phyloP scores from a whole-genome alignment of 176 grass and related monocot species.

The Hordeum vulgare region MorexV3_pseudomolecules_assembly NC_058521.1:542091212-542091711 shows the following conservation, averaged over 20 bases:
- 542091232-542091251: not conserved
- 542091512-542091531: not conserved
- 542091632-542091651: not conserved
- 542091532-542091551: not conserved
- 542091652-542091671: not conserved
- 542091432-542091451: not conserved
- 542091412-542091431: not conserved
- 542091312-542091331: not conserved
- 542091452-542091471: not conserved
- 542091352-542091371: not conserved
- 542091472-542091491: not conserved
- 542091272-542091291: not conserved
- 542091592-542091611: not conserved
- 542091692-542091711: not conserved
- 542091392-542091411: not conserved
- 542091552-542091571: not conserved
- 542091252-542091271: not conserved
- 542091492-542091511: not conserved
- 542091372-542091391: not conserved
- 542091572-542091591: not conserved
- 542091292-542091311: not conserved
- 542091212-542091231: not conserved
- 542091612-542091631: not conserved
- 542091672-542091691: not conserved
- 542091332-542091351: not conserved